Evolutionary conservation across 2,329 filamentous ascomycete species (phyloP), one percentile per base, ranked within the genome.

Genomic region (Coleophoma crateriformis): DNA sequence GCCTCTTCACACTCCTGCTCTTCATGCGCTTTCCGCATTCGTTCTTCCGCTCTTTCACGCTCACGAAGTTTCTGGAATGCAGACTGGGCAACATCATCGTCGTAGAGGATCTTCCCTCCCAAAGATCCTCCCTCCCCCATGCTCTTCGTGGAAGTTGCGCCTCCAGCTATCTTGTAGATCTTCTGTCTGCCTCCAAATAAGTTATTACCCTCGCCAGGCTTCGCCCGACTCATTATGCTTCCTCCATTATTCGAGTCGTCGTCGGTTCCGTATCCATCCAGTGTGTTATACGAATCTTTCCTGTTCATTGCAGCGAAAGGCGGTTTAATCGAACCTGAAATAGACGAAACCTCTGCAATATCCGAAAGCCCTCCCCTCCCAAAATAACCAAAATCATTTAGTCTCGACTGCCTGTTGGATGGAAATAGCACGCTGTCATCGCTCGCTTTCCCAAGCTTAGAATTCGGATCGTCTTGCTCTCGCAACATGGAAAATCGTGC

Each of bases 141-240:
- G 57, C 68, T 59, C 58, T 70, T 73, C 33, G 73, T 71, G 2
- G 73, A 74, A 40, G 66, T 64, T 13, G 64, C 64, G 17, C 67
- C 67, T 22, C 76, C 75, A 3, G 87, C 77, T 55, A 96, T 88
- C 67, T 90, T 91, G 68, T 95, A 97, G 35, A 97, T 85, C 71
- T 97, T 97, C 66, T 97, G 94, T 41, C 94, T 83, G 14, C 94
- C 94, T 50, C 94, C 94, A 68, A 99, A 99, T 50, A 99, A 69
- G 58, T 88, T 87, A 64, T 97, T 99, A 42, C 92, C 90, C 64
- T 97, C 92, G 1, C 81, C 84, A 0, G 89, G 90, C 58, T 91
- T 85, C 7, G 86, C 76, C 46, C 94, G 79, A 59, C 76, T 85
- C 87, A 97, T 92, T n/a, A 97, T 78, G 66, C 87, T 90, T 1